These are phyloP conservation scores for Arthonia radiata DNA, from an alignment of 495 filamentous ascomycete species.

Conservation along the genomic window DNA sequence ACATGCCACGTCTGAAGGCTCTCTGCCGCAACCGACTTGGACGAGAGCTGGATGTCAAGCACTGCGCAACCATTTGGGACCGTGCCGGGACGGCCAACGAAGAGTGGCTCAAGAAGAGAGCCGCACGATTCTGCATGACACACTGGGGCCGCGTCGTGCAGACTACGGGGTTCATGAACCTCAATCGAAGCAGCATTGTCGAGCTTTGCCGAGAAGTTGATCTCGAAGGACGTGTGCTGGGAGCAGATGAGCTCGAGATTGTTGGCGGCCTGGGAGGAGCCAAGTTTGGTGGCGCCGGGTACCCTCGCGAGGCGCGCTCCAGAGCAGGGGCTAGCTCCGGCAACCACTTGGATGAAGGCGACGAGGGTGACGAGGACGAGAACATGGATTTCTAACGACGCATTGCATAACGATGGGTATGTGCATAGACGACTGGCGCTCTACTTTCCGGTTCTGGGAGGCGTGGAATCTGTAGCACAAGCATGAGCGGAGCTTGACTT, in stretches of 20 bases:
- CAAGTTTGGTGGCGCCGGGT: no score
- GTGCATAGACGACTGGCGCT: no score
- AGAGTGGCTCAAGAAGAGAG: conserved; percentile 73
- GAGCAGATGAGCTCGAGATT: conserved; percentile 62
- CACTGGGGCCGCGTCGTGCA: conserved; percentile 92
- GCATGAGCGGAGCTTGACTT: no score
- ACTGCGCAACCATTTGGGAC: conserved; percentile 91
- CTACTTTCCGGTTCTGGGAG: no score
- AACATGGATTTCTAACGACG: no score
- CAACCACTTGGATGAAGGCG: no score
- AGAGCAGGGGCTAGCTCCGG: no score
- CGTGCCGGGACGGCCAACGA: conserved; percentile 71
- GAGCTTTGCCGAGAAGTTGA: conserved; percentile 88
- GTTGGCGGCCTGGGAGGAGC: conserved; percentile 41
- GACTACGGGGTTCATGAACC: conserved; percentile 57
- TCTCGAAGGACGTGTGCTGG: conserved; percentile 64
- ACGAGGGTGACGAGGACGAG: no score
- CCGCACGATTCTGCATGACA: conserved; percentile 64
- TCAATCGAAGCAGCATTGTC: conserved; percentile 52
- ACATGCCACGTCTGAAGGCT: conserved; percentile 74
- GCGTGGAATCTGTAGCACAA: no score
- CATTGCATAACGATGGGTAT: no score
- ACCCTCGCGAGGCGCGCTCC: no score
- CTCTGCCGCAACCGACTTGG: conserved; percentile 72
- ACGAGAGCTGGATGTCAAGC: conserved; percentile 75